Evolutionary conservation across 257 asterid species (phyloP).

Genomic region (Ehretia macrophylla): DNA sequence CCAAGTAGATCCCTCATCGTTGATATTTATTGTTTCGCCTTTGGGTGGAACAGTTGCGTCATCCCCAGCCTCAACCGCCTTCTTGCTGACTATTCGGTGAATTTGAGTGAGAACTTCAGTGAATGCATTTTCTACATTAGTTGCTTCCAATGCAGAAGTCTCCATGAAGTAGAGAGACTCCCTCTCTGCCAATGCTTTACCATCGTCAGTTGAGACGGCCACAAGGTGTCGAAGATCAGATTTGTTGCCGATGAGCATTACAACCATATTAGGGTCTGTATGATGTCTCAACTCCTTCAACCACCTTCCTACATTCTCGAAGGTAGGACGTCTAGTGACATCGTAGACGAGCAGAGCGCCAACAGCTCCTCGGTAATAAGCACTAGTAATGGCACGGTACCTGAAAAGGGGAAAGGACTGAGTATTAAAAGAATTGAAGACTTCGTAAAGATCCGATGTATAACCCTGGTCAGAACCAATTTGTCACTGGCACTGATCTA

Average conservation of each 20-base stretch:
- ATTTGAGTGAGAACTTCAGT: slow-evolving; percentile 16
- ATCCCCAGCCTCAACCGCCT: slow-evolving; percentile 20
- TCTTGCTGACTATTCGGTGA: slow-evolving; percentile 12
- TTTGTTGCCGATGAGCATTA: slow-evolving; percentile 23
- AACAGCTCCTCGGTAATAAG: slow-evolving; percentile 23
- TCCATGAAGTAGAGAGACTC: slow-evolving; percentile 25
- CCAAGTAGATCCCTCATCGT: slow-evolving; percentile 16
- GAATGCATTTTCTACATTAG: slow-evolving; percentile 21
- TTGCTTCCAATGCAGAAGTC: slow-evolving; percentile 23
- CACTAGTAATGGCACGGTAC: slow-evolving; percentile 21
- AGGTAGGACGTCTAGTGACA: slow-evolving; percentile 19
- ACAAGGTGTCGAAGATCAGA: slow-evolving; percentile 28
- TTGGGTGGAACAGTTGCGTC: slow-evolving; percentile 18
- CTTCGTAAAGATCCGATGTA: background rate
- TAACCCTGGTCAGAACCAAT: background rate
- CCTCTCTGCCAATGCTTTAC: slow-evolving; percentile 20
- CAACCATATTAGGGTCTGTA: slow-evolving; percentile 20
- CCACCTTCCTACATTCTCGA: slow-evolving; percentile 22
- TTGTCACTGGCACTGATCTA: too few species aligned
- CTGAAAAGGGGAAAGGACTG: background rate
- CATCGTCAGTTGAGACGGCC: slow-evolving; percentile 19
- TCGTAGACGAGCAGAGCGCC: slow-evolving; percentile 23
- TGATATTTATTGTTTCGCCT: slow-evolving; percentile 18
- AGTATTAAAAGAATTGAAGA: background rate
- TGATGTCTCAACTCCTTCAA: slow-evolving; percentile 23